Evolutionary conservation across 164 flowering plant genomes (phyloP).

Genomic region (Kingdonia uniflora): DNA sequence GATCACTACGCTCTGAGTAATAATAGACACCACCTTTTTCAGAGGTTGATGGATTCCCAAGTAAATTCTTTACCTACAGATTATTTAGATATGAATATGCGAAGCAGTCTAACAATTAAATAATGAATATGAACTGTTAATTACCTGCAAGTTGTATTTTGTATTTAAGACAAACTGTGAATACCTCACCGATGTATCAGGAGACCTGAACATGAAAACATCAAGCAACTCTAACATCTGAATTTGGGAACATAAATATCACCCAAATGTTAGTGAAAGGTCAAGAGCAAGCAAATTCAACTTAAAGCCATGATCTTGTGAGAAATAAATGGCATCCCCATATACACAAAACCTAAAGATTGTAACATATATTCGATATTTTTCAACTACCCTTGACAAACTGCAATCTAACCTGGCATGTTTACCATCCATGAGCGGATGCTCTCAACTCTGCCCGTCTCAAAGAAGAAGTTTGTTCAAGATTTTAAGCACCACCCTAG

Average conservation of each 20-base stretch:
- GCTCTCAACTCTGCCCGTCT: too few relatives aligned
- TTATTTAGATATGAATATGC: not conserved
- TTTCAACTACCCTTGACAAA: too few relatives aligned
- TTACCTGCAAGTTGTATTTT: slow-evolving; percentile 56
- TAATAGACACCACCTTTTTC: slow-evolving; percentile 78
- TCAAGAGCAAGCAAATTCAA: too few relatives aligned
- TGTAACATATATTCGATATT: too few relatives aligned
- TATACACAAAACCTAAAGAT: too few relatives aligned
- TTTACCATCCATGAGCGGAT: too few relatives aligned
- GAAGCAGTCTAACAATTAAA: not conserved
- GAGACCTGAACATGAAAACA: slow-evolving; percentile 68
- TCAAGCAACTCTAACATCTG: slow-evolving; percentile 91
- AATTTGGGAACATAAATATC: not conserved
- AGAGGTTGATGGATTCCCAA: slow-evolving; percentile 48
- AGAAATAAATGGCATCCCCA: too few relatives aligned
- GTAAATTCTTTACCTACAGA: slow-evolving; percentile 64
- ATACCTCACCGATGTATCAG: slow-evolving; percentile 59
- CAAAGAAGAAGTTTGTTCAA: too few relatives aligned
- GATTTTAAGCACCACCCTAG: too few relatives aligned
- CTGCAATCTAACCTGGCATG: too few relatives aligned
- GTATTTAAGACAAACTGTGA: slow-evolving; percentile 44
- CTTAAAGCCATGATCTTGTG: too few relatives aligned
- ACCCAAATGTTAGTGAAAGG: too few relatives aligned
- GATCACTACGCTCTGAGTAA: slow-evolving; percentile 91
- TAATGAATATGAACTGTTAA: not conserved